Base-by-base conservation (phyloP, 139 green algal genomes). In the Edaphochlamys debaryana region DNA sequence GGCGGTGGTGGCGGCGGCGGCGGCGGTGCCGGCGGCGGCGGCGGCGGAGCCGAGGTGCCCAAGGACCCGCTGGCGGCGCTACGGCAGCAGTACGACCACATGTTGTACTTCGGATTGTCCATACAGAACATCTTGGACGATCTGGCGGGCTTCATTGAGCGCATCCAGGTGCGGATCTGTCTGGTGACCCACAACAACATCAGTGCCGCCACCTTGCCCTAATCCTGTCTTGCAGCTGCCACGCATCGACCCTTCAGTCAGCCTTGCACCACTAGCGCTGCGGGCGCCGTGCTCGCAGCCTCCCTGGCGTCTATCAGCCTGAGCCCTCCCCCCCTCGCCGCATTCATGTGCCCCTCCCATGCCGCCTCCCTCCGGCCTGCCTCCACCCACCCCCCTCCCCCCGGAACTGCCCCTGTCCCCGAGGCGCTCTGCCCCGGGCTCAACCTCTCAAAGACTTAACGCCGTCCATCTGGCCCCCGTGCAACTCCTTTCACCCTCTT, bases 91-190 rank as follows among this genome's bases (percentile, higher is more conserved):
- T 83, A 83, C 77, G 77, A 83, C 64, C 34, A 52, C 0, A 11
- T 83, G 64, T 45, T 83, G 45, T 74, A 56, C 42, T 75, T 83
- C 30, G 60, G 60, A 42, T 40, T 83, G 32, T 48, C 45, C 27
- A 42, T 83, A 0, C 77, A 83, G 50, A 90, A 90, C 62, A 64
- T 87, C 25, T 36, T 90, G 81, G 86, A 90, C 42, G 64, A 72
- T 69, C 48, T 90, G 6, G 81, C 86, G 13, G 69, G 54, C 30
- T 23, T 4, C 40, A 37, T 79, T 30, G 86, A 90, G 86, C 81
- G 86, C 41, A 2, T 86, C 22, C 58, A 79, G 36, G 86, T 81
- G 37, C 32, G 58, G 70, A 32, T n/a, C n/a, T n/a, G n/a, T n/a
- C n/a, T n/a, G n/a, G n/a, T n/a, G n/a, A n/a, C n/a, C n/a, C n/a